These are phyloP conservation scores for Microthlaspi erraticum DNA, from an alignment of 345 rosid species.

Conservation along the genomic window DNA sequence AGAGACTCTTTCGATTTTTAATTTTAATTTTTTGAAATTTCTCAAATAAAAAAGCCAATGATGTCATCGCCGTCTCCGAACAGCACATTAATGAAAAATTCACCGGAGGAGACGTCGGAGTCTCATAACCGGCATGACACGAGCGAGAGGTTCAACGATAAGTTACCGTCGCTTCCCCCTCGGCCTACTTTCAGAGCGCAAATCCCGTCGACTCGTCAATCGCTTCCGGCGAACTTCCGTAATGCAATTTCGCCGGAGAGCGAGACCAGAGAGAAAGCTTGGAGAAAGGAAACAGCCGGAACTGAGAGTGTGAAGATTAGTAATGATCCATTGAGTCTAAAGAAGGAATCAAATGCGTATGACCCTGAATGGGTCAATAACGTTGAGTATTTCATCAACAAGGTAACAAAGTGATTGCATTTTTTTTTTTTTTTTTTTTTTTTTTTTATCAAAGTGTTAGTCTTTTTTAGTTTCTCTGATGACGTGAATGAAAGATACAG, in stretches of 20 bases:
- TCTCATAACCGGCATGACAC: constrained; percentile 60
- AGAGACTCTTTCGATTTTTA: not conserved
- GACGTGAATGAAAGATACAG: not conserved
- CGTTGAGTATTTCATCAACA: constrained; percentile 67
- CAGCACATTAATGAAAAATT: constrained; percentile 54
- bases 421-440: not conserved
- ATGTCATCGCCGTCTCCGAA: constrained; percentile 39
- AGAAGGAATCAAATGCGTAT: not conserved
- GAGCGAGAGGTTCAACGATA: constrained; percentile 63
- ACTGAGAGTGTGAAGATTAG: constrained; percentile 46
- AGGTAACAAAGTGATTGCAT: constrained; percentile 48
- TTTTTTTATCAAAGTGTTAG: too few relatives aligned
- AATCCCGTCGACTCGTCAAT: constrained; percentile 61
- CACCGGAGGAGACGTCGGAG: constrained; percentile 78
- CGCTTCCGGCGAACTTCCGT: constrained; percentile 59
- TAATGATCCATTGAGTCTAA: constrained; percentile 9
- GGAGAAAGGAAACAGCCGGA: constrained; percentile 60
- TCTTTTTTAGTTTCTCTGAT: not conserved
- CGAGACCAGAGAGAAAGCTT: constrained; percentile 40
- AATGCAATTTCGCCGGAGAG: constrained; percentile 27
- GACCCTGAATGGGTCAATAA: constrained; percentile 57
- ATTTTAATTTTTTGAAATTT: not conserved
- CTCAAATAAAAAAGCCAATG: not conserved
- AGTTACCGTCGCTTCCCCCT: constrained; percentile 78
- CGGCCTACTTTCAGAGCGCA: constrained; percentile 62